These are phyloP conservation scores for Anisodus acutangulus DNA, from an alignment of 257 asterid species.

Conservation along the genomic window DNA sequence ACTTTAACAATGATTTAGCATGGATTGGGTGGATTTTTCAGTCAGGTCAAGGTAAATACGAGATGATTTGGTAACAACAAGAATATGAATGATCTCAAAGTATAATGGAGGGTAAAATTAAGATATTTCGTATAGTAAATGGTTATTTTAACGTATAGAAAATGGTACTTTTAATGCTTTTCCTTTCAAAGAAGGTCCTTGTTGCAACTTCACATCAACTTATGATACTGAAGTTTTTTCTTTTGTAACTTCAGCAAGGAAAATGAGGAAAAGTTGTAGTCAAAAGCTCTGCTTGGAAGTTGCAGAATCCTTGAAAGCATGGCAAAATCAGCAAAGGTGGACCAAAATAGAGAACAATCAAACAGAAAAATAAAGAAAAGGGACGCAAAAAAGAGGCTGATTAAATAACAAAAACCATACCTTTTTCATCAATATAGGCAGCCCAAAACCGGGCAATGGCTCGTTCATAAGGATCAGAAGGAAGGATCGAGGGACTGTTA, in stretches of 20 bases:
- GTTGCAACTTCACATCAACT: not conserved
- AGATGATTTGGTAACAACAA: not conserved
- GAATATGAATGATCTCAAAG: not conserved
- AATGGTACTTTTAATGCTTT: not conserved
- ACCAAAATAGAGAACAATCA: not conserved
- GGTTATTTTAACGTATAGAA: not conserved
- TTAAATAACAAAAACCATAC: constrained; percentile 28
- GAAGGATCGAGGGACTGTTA: constrained; percentile 44
- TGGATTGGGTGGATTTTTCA: not conserved
- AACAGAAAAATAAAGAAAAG: not conserved
- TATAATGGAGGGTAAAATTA: not conserved
- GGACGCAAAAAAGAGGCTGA: not conserved
- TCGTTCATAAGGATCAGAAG: constrained; percentile 49
- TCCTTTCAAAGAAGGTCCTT: not conserved
- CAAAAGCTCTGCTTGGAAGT: not conserved
- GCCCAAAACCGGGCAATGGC: constrained; percentile 65
- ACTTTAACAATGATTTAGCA: not conserved
- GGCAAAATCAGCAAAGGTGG: not conserved
- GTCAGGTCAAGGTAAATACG: not conserved
- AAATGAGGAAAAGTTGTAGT: not conserved
- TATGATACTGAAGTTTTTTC: not conserved
- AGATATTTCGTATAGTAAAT: not conserved
- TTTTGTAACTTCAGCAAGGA: not conserved
- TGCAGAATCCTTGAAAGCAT: not conserved
- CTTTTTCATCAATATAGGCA: constrained; percentile 56